phyloP scores from a whole-genome alignment of 148 eudicot species.

The Rhododendron williamsianum region DNA sequence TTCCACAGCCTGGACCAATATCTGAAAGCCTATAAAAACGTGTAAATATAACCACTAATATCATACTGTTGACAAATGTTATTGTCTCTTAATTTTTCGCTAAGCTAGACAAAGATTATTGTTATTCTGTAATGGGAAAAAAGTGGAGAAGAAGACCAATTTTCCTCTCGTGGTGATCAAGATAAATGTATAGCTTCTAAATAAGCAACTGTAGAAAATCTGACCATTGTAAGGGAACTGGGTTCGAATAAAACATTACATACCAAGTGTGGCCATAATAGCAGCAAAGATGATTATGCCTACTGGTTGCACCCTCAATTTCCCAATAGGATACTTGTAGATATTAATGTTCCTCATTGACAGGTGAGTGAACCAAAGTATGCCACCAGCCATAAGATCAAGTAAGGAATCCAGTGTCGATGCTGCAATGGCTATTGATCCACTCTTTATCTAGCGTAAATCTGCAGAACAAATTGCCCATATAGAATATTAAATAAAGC shows the following conservation, averaged over 20 bases:
- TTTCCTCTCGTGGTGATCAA: not conserved
- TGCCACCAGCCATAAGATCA: slow-evolving; percentile 90
- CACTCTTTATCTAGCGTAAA: slow-evolving; percentile 67
- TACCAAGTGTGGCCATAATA: slow-evolving; percentile 94
- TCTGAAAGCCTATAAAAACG: slow-evolving; percentile 66
- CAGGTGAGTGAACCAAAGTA: slow-evolving; percentile 91
- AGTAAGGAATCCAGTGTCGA: slow-evolving; percentile 90
- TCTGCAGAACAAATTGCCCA: slow-evolving; percentile 30
- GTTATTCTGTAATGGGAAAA: not conserved
- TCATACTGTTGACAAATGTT: not conserved
- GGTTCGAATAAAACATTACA: not conserved
- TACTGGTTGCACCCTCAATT: slow-evolving; percentile 92
- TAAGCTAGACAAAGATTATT: not conserved
- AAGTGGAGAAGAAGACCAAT: not conserved
- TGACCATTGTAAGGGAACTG: not conserved
- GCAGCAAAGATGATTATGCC: slow-evolving; percentile 94
- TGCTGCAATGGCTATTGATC: slow-evolving; percentile 95
- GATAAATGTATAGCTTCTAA: not conserved
- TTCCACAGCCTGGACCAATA: slow-evolving; percentile 71
- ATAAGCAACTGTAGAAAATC: not conserved
- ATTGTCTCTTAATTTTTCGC: not conserved
- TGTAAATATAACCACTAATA: not conserved
- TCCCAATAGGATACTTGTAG: slow-evolving; percentile 89
- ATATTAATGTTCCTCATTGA: slow-evolving; percentile 81
- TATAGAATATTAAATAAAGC: not conserved